Evolutionary conservation across 257 asterid genomes (phyloP).

Genomic region (Schizonepeta tenuifolia): DNA sequence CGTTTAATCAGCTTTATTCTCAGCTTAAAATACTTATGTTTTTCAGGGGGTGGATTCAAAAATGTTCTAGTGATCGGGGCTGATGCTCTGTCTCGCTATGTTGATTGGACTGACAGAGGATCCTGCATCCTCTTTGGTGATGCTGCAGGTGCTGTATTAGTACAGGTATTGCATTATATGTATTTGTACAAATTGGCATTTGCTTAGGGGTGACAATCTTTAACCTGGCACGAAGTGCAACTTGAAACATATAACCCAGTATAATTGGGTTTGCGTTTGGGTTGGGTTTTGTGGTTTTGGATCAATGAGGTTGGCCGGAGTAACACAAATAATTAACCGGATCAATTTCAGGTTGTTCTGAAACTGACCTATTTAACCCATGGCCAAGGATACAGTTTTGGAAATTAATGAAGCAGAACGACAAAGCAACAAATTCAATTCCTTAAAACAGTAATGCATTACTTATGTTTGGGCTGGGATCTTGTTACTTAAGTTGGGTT

Average conservation of each 20-base stretch:
- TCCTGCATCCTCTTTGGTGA: conserved; percentile 98
- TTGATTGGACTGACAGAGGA: conserved; percentile 98
- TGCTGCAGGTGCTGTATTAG: conserved; percentile 94
- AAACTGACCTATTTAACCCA: no score
- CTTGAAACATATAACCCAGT: no score
- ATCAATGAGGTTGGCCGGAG: no score
- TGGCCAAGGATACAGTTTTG: background rate
- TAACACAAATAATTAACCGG: background rate
- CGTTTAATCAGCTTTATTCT: conserved; percentile 5
- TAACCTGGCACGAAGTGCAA: no score
- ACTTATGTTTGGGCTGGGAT: background rate
- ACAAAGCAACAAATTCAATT: background rate
- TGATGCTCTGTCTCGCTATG: conserved; percentile 90
- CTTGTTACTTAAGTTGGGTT: conserved; percentile 1
- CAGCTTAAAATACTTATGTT: conserved; percentile 20
- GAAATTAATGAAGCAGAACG: background rate
- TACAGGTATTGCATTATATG: conserved; percentile 48
- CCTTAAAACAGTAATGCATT: background rate
- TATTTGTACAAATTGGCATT: background rate
- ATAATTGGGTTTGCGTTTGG: no score
- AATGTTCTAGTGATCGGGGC: conserved; percentile 96
- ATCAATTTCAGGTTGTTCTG: background rate
- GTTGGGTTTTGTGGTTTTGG: background rate
- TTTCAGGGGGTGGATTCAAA: conserved; percentile 81
- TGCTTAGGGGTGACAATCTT: no score